A percentile compares a stretch with the other conserved stretches of the same genome.
phyloP scores from a whole-genome alignment of 129 eudicot species.

The Calendula officinalis region DNA sequence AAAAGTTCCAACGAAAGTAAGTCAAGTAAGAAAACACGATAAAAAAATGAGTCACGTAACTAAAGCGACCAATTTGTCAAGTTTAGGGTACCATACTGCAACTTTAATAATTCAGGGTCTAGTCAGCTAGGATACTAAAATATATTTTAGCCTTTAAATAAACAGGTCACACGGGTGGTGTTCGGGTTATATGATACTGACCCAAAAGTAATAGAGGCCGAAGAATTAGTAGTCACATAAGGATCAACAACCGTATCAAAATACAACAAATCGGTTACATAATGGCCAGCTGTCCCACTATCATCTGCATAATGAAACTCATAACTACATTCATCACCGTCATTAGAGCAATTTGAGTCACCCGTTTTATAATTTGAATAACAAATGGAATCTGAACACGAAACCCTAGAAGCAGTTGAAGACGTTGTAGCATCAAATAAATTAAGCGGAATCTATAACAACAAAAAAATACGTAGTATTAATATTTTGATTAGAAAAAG shows the following conservation, averaged over 20 bases:
- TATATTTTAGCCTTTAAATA: not conserved
- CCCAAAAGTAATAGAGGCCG: constrained; percentile 89
- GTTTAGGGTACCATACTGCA: too few relatives aligned
- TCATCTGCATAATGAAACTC: constrained; percentile 85
- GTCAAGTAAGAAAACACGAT: too few relatives aligned
- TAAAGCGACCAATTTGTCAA: too few relatives aligned
- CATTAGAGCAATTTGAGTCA: constrained; percentile 53
- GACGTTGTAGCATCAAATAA: constrained; percentile 67
- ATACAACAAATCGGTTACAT: constrained; percentile 73
- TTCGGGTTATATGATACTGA: constrained; percentile 28
- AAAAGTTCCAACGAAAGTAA: too few relatives aligned
- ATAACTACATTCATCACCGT: constrained; percentile 71
- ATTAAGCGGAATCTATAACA: constrained; percentile 63
- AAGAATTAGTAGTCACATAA: constrained; percentile 74
- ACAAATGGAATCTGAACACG: constrained; percentile 52
- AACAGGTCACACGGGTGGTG: not conserved
- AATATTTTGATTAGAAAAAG: not conserved
- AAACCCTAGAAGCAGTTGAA: constrained; percentile 63
- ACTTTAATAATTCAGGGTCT: too few relatives aligned
- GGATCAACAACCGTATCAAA: constrained; percentile 70
- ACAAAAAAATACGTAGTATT: not conserved
- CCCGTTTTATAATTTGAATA: too few relatives aligned
- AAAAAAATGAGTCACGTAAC: too few relatives aligned
- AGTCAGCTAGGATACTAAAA: not conserved
- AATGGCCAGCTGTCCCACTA: constrained; percentile 87